These are phyloP conservation scores for Acanthamoeba triangularis DNA, from an alignment of 208 protist genomes.

Conservation along the genomic window DNA sequence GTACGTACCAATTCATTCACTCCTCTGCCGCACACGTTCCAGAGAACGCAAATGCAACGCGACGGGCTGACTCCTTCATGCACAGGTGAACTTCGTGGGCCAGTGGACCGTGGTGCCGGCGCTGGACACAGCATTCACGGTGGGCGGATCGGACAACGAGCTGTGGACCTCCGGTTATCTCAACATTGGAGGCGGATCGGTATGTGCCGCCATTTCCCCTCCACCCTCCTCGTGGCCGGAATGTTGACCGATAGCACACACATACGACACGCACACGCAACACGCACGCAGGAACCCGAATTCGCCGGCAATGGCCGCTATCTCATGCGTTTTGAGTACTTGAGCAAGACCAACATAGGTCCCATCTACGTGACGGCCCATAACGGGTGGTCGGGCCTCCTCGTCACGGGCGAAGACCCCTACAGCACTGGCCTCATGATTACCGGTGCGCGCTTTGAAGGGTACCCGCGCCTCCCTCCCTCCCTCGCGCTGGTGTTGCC, in stretches of 20 bases:
- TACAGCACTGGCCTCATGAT: background rate
- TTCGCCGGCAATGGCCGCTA: background rate
- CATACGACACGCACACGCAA: no score
- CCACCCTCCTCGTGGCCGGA: no score
- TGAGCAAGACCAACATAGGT: background rate
- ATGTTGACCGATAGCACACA: no score
- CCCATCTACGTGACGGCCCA: background rate
- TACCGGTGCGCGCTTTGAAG: background rate
- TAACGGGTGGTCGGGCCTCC: background rate
- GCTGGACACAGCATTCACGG: background rate
- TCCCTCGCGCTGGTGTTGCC: no score
- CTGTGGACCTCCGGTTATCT: slow-evolving; percentile 14
- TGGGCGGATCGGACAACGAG: background rate
- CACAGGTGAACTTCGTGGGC: background rate
- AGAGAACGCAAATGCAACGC: no score
- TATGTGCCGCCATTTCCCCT: background rate
- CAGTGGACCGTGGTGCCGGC: background rate
- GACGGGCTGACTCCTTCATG: no score
- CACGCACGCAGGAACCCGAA: background rate
- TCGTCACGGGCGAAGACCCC: background rate
- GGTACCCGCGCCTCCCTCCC: background rate
- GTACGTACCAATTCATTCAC: background rate
- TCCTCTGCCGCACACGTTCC: background rate
- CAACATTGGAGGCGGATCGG: background rate
- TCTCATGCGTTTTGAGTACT: background rate